Conservation (phyloP, 495 filamentous ascomycete genomes). For the Aspergillus funiculosus region DNA sequence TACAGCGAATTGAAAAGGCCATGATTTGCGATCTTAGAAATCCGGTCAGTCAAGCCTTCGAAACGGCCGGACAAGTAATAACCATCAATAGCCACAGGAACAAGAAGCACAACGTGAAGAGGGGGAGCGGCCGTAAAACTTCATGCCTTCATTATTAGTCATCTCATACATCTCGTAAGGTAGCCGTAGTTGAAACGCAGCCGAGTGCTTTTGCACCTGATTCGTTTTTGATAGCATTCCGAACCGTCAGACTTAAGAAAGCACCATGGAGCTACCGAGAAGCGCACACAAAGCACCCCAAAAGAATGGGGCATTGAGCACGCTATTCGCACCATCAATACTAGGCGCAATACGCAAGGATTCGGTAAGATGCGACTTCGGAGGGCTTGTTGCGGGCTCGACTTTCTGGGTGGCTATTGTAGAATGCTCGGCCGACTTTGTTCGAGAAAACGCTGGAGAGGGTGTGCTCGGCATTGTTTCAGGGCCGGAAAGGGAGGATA, state of each 20-base stretch:
- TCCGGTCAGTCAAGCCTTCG: no score
- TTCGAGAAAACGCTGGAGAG: neutral
- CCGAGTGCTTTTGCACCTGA: neutral
- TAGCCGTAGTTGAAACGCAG: neutral
- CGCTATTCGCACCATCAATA: slow-evolving; percentile 12
- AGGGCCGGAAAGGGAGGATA: slow-evolving; percentile 43
- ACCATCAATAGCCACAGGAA: neutral
- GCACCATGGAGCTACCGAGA: slow-evolving; percentile 11
- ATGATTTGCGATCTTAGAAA: neutral
- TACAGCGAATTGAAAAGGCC: no score
- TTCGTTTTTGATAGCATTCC: neutral
- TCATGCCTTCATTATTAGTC: slow-evolving; percentile 4
- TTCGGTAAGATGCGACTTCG: neutral
- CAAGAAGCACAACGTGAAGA: neutral
- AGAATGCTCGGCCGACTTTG: slow-evolving; percentile 50
- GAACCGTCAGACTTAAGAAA: neutral
- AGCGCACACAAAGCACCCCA: slow-evolving; percentile 18
- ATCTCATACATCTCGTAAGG: slow-evolving; percentile 10
- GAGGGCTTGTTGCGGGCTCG: neutral
- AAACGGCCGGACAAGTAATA: no score
- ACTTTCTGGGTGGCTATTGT: slow-evolving; percentile 60
- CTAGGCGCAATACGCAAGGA: slow-evolving; percentile 18
- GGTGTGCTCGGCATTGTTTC: slow-evolving; percentile 11
- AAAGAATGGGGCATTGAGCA: slow-evolving; percentile 3
- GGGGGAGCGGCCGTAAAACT: neutral